Evolutionary conservation across 768 basidiomycete species (phyloP).

Genomic region (Lactarius pseudohatsudake): DNA sequence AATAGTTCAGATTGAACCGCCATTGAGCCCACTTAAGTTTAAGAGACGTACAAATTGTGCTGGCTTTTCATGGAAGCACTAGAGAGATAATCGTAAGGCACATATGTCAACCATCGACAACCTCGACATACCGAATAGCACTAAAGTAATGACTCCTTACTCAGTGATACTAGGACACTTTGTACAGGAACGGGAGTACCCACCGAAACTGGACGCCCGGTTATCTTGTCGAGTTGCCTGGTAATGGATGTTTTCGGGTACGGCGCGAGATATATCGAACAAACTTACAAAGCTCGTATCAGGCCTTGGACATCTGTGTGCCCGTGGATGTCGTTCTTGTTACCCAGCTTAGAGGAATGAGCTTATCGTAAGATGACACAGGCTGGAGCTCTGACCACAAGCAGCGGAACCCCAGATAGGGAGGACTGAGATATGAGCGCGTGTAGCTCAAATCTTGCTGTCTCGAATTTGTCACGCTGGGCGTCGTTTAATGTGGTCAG

Average conservation of each 20-base stretch:
- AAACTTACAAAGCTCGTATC: slow-evolving; percentile 68
- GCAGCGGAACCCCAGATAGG: slow-evolving; percentile 70
- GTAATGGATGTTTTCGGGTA: neutral
- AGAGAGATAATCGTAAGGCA: neutral
- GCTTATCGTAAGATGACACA: neutral
- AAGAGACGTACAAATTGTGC: slow-evolving; percentile 73
- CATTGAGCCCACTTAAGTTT: too few species aligned
- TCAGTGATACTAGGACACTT: slow-evolving; percentile 9
- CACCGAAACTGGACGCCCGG: slow-evolving; percentile 82
- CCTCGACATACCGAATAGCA: slow-evolving; percentile 65
- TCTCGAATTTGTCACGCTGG: slow-evolving; percentile 79
- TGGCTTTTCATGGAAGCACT: slow-evolving; percentile 99
- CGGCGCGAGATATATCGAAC: slow-evolving; percentile 1
- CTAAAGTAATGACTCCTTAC: slow-evolving; percentile 38
- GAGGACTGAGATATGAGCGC: slow-evolving; percentile 67
- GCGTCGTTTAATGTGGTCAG: slow-evolving; percentile 10
- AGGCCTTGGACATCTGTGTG: slow-evolving; percentile 81
- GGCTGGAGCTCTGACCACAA: slow-evolving; percentile 59
- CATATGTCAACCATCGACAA: neutral
- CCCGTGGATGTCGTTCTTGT: slow-evolving; percentile 85
- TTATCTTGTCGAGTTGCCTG: slow-evolving; percentile 78
- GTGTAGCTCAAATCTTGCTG: slow-evolving; percentile 81
- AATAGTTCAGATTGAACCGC: slow-evolving; percentile 17
- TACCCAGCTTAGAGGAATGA: slow-evolving; percentile 61
- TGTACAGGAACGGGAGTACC: slow-evolving; percentile 35